phyloP scores from a whole-genome alignment of 2,329 filamentous ascomycete species.

The Coniosporium tulheliwenetii region DNA sequence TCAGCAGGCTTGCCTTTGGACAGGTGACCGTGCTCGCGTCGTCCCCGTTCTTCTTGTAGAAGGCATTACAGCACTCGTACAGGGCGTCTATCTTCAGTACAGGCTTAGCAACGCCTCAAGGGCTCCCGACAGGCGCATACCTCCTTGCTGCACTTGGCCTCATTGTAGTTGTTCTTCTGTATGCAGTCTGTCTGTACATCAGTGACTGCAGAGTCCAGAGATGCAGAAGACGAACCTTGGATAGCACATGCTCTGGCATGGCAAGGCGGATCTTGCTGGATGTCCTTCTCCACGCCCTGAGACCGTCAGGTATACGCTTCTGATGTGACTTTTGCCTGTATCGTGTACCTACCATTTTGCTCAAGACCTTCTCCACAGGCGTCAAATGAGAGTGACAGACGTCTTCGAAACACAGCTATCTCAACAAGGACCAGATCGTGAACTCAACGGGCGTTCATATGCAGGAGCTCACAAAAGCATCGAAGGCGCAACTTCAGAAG shows the following conservation, averaged over 20 bases:
- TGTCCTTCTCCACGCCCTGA: constrained; percentile 47
- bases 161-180: constrained; percentile 68
- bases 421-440: too few relatives aligned
- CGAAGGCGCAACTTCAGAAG: too few relatives aligned
- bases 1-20: constrained; percentile 64
- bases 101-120: constrained; percentile 3
- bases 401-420: too few relatives aligned
- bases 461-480: too few relatives aligned
- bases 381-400: too few relatives aligned
- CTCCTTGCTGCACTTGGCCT: constrained; percentile 59
- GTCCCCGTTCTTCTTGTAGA: constrained; percentile 70
- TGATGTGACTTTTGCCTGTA: too few relatives aligned
- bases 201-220: not conserved
- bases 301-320: too few relatives aligned
- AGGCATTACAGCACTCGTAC: constrained; percentile 84
- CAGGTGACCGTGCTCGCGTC: constrained; percentile 66
- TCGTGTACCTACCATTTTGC: too few relatives aligned
- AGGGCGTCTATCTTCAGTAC: constrained; percentile 55
- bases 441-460: too few relatives aligned
- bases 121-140: constrained; percentile 11
- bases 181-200: constrained; percentile 51
- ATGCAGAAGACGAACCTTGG: constrained; percentile 45
- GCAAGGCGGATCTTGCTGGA: constrained; percentile 63
- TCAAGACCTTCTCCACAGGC: too few relatives aligned
- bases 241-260: constrained; percentile 84